Percentiles rank a stretch among this genome's conserved stretches.
Conservation (phyloP, 2,329 filamentous ascomycete species). For the Aspergillus eucalypticola region DNA sequence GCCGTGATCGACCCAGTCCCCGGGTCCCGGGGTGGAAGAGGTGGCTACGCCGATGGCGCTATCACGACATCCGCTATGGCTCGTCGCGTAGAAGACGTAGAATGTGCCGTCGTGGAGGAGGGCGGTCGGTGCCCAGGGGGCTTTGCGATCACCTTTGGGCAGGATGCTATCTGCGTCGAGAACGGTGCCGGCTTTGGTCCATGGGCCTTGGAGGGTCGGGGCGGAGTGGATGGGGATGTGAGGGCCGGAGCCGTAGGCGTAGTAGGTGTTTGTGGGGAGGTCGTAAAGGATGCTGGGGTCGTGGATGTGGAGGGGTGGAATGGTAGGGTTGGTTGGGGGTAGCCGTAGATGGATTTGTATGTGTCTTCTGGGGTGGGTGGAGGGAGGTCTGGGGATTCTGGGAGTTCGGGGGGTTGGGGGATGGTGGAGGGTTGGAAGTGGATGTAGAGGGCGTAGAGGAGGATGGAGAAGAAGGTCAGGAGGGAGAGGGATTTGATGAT, state of each 20-base stretch:
- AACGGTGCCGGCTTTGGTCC: conserved; percentile 32
- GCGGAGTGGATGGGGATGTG: conserved; percentile 34
- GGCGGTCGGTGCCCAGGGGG: conserved; percentile 62
- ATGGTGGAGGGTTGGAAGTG: background rate
- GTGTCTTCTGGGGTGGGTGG: background rate
- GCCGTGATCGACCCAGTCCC: conserved; percentile 40
- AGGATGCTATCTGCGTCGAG: conserved; percentile 35
- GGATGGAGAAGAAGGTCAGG: background rate
- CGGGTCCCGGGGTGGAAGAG: conserved; percentile 39
- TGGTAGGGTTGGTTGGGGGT: conserved; percentile 2
- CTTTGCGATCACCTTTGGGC: conserved; percentile 33
- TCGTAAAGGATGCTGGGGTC: conserved; percentile 35
- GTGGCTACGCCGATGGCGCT: conserved; percentile 64
- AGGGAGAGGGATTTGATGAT: background rate
- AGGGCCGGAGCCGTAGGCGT: conserved; percentile 36
- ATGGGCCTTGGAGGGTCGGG: conserved; percentile 32
- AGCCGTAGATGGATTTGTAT: background rate
- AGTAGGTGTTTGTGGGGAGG: conserved; percentile 24
- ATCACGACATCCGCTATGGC: conserved; percentile 60
- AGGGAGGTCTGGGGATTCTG: background rate
- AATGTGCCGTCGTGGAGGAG: conserved; percentile 57
- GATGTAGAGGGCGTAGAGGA: background rate
- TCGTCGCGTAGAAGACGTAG: conserved; percentile 67
- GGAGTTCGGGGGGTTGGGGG: background rate
- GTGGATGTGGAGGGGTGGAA: conserved; percentile 29